Base-by-base conservation (phyloP, 306 rosid species). In the Delonix regia region DNA sequence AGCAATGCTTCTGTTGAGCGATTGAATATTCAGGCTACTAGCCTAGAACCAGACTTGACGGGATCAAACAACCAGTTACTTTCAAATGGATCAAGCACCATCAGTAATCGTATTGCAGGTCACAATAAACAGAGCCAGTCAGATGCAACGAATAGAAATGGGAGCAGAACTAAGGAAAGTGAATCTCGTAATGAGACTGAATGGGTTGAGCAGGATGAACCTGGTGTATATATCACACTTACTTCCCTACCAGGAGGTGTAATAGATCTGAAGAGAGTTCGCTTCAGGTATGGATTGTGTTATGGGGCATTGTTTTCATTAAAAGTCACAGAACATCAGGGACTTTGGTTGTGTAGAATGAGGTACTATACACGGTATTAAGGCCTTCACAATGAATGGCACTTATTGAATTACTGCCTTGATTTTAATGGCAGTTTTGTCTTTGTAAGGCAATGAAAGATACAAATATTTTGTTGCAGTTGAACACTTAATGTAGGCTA, bases 131-230 rank as follows among this genome's bases (percentile, higher is more conserved):
- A 73, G 83, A 86, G 82, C 80, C 93, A 91, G 81, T 70, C 88
- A 60, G 98, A 93, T 75, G 76, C 86, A 36, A 64, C 89, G 22
- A 78, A 80, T 69, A 89, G 80, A 88, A 95, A 93, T 77, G 97
- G 97, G 83, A 86, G 83, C 88, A 90, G 90, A 86, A 93, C 82
- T 36, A 95, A 89, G 81, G 97, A 95, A 65, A 79, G 78, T 71
- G 99, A 95, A 79, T 84, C 97, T 74, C 88, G 85, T 39, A 83
- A 78, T 56, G 99, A 91, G 77, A 80, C 84, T 56, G 99, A 95
- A 87, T 88, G 99, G 99, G 96, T 93, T n/a, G 97, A 95, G 88
- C 99, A 95, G 85, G 97, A 91, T 75, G 98, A 95, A 83, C 86
- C 99, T 44, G 99, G 99, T 73, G 99, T 95, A 55, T 95, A 90